Base-by-base conservation (phyloP, 768 basidiomycete genomes). In the Rhizopogon sp. region DNA sequence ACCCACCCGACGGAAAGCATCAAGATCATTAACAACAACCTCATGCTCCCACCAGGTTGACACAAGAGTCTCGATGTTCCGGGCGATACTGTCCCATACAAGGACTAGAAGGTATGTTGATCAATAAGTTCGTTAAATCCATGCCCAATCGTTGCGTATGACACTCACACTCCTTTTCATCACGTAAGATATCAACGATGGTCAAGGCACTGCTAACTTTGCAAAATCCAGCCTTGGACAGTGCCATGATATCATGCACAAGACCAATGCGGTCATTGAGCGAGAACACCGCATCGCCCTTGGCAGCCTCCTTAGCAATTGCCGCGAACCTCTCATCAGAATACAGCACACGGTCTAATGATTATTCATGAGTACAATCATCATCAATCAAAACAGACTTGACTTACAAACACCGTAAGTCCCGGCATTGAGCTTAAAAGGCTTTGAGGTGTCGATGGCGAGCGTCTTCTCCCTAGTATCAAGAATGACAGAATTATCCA, bases 371-470 rank as follows among this genome's bases (percentile, higher is more conserved):
- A 60, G 59, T 40, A 40, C 53, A 28, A 54, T 22, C 16, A 45
- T 44, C 17, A 6, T 28, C 20, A 33, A 10, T 6, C 10, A 33
- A 47, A 50, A 20, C 44, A 17, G 58, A 53, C 9, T 5, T 17
- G 8, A 77, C 92, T 58, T 61, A 92, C 92, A 98, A 61, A 96
- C 90, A 56, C 95, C 93, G 50, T 81, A 81, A 1, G 93, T 94
- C 41, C 87, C 87, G 3, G 87, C 88, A 66, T 98, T 98, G 58
- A 98, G 73, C 73, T 98, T 98, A 79, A 87, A 98, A 5, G 83
- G 75, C 64, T 80, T 83, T 67, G 71, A 82, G 11, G 84, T 89
- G 67, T 92, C 86, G n/a, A 98, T 61, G 17, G 80, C 68, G 60
- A 94, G 79, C 17, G 74, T 76, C 39, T 77, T 79, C 67, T 93